phyloP scores from a whole-genome alignment of 2,329 filamentous ascomycete species.

The Cytospora schulzeri region DNA sequence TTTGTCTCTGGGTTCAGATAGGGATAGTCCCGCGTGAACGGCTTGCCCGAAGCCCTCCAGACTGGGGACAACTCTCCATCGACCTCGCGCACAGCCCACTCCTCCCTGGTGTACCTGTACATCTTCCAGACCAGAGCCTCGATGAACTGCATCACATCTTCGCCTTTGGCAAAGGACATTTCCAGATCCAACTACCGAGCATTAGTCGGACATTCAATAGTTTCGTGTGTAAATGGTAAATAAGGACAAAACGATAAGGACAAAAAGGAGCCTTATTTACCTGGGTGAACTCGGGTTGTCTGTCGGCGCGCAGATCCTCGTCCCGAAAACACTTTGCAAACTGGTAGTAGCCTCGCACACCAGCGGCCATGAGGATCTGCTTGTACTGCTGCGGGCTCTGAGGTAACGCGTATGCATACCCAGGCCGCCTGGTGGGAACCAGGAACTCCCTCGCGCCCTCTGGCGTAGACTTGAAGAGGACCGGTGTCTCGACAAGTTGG shows the following conservation, averaged over 20 bases:
- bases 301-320: constrained; percentile 87
- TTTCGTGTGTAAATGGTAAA: no score
- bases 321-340: constrained; percentile 95
- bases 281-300: constrained; percentile 96
- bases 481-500: constrained; percentile 83
- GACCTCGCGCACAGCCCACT: constrained; percentile 39
- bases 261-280: constrained; percentile 41
- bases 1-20: constrained; percentile 21
- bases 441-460: constrained; percentile 95
- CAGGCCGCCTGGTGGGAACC: constrained; percentile 78
- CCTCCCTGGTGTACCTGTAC: constrained; percentile 52
- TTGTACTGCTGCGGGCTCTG: constrained; percentile 99
- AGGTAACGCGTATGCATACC: constrained; percentile 84
- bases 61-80: constrained; percentile 36
- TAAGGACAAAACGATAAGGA: neutral
- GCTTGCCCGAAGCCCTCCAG: neutral
- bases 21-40: constrained; percentile 31
- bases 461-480: constrained; percentile 96
- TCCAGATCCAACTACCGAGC: constrained; percentile 77
- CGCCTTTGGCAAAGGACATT: constrained; percentile 79
- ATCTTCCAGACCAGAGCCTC: constrained; percentile 57
- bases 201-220: neutral
- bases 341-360: constrained; percentile 82
- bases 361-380: constrained; percentile 93
- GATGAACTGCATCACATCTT: constrained; percentile 65